Conservation (phyloP, 1,284 basidiomycete genomes). For the Heliocybe sulcata region DNA sequence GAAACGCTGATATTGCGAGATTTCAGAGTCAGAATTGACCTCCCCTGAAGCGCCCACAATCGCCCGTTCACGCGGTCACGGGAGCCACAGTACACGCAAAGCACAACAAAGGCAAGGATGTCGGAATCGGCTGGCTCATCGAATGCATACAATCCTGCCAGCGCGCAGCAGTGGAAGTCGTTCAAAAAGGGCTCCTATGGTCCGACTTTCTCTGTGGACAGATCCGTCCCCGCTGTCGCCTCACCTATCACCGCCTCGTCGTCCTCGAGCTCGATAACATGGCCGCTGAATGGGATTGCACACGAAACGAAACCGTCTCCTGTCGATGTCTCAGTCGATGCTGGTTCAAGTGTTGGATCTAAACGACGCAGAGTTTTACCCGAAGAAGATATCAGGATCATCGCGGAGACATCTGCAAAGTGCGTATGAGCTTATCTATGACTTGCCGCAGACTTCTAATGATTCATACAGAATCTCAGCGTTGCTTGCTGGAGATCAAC, state of each 20-base stretch:
- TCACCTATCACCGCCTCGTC: not conserved
- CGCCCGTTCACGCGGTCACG: constrained; percentile 3
- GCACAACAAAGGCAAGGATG: constrained; percentile 3
- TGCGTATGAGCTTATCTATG: constrained; percentile 17
- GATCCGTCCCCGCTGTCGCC: not conserved
- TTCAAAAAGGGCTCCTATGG: not conserved
- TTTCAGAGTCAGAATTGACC: not conserved
- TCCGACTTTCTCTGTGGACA: not conserved
- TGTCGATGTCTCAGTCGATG: not conserved
- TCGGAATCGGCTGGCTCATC: constrained; percentile 1
- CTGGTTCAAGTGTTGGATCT: not conserved
- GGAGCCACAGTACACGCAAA: not conserved
- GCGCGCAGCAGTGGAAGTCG: not conserved
- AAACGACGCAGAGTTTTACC: not conserved
- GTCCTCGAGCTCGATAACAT: not conserved
- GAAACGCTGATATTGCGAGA: too few relatives aligned
- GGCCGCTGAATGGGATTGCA: not conserved
- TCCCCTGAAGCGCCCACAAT: not conserved
- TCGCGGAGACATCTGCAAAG: constrained; percentile 36
- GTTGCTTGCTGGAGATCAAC: constrained; percentile 55
- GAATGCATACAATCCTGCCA: not conserved
- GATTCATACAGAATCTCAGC: constrained; percentile 38
- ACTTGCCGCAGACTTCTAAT: not conserved
- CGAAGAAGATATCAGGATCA: not conserved
- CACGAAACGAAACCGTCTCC: not conserved